Evolutionary conservation across 1,284 basidiomycete genomes (phyloP).

Genomic region (Moniliella sp.): DNA sequence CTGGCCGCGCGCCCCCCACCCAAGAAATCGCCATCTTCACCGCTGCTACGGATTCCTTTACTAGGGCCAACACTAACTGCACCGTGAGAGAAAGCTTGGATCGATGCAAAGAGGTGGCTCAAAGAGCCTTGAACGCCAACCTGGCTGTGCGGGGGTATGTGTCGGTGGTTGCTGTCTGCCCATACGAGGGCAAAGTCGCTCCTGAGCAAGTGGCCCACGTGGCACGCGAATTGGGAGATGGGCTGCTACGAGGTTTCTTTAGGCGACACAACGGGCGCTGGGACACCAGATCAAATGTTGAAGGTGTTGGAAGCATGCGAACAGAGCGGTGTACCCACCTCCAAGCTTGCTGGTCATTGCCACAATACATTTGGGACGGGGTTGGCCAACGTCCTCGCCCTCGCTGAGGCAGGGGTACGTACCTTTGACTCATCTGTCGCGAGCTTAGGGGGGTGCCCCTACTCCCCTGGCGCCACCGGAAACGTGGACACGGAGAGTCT

Average conservation of each 20-base stretch:
- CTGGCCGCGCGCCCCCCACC: slow-evolving; percentile 36
- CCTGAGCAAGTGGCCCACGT: slow-evolving; percentile 49
- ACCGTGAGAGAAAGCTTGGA: slow-evolving; percentile 52
- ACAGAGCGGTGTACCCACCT: neutral
- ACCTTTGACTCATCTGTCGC: slow-evolving; percentile 47
- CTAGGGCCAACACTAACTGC: slow-evolving; percentile 62
- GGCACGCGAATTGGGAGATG: slow-evolving; percentile 54
- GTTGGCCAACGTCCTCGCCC: slow-evolving; percentile 37
- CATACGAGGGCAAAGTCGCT: slow-evolving; percentile 60
- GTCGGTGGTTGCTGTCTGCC: slow-evolving; percentile 53
- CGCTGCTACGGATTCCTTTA: slow-evolving; percentile 63
- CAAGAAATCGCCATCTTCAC: slow-evolving; percentile 77
- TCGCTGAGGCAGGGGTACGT: slow-evolving; percentile 37
- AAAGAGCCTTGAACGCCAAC: slow-evolving; percentile 43
- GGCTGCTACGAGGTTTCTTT: slow-evolving; percentile 81
- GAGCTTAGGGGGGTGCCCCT: slow-evolving; percentile 80
- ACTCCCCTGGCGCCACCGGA: slow-evolving; percentile 54
- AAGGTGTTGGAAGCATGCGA: slow-evolving; percentile 44
- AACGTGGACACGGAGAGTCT: slow-evolving; percentile 43
- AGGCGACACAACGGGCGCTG: slow-evolving; percentile 75
- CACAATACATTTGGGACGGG: slow-evolving; percentile 79
- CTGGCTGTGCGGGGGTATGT: slow-evolving; percentile 64
- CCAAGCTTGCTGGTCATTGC: slow-evolving; percentile 40
- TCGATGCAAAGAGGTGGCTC: slow-evolving; percentile 46
- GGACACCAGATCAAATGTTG: slow-evolving; percentile 49